phyloP scores from a whole-genome alignment of 257 asterid species.

The Plectranthus barbatus region DNA sequence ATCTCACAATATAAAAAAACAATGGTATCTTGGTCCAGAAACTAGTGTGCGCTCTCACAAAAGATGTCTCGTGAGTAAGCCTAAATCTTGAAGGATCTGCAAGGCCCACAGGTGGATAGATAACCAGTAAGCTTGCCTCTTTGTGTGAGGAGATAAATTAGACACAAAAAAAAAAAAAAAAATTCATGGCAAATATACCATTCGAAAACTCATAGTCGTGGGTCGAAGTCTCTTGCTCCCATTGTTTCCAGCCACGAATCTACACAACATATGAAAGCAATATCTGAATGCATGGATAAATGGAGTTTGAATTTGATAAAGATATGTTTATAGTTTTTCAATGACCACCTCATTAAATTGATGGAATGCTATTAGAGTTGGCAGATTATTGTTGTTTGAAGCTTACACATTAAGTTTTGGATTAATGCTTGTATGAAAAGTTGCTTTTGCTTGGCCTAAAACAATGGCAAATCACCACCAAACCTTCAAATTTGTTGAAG shows the following conservation, averaged over 20 bases:
- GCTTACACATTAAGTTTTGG: background rate
- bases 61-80: slow-evolving; percentile 88
- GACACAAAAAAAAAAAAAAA: background rate
- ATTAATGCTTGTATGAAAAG: background rate
- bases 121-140: background rate
- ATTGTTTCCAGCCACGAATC: slow-evolving; percentile 91
- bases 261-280: slow-evolving; percentile 21
- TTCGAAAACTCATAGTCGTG: slow-evolving; percentile 69
- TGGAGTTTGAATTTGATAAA: background rate
- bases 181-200: slow-evolving; percentile 32
- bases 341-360: background rate
- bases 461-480: background rate
- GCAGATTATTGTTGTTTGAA: background rate
- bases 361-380: background rate
- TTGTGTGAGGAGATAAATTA: background rate
- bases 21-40: slow-evolving; percentile 84
- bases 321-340: background rate
- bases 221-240: slow-evolving; percentile 82
- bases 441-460: background rate
- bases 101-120: slow-evolving; percentile 10
- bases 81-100: slow-evolving; percentile 94
- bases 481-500: background rate
- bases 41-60: slow-evolving; percentile 89
- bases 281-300: background rate
- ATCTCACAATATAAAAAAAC: slow-evolving; percentile 74